Conservation (phyloP, 2,329 filamentous ascomycete genomes). For the Huntiella abstrusa region DNA sequence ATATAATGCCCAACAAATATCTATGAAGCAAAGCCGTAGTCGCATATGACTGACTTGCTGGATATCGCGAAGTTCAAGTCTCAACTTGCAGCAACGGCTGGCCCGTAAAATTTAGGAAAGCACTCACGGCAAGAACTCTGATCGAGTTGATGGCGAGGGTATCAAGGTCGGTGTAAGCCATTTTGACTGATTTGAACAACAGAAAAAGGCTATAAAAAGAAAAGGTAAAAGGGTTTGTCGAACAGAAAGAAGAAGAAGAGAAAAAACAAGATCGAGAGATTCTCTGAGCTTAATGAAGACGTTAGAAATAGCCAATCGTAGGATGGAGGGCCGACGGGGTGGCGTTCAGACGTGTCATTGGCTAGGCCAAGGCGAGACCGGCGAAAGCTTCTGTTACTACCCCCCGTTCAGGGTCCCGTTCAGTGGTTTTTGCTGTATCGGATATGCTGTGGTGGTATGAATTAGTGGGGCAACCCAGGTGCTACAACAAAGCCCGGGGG, state of each 20-base stretch:
- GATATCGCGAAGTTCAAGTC: no score
- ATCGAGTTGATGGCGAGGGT: constrained; percentile 95
- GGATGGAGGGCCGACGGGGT: constrained; percentile 1
- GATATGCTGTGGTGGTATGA: no score
- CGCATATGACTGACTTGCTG: no score
- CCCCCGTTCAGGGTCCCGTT: no score
- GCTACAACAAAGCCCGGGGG: neutral
- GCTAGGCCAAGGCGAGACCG: constrained; percentile 12
- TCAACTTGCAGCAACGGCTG: no score
- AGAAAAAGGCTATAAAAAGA: constrained; percentile 12
- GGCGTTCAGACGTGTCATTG: neutral
- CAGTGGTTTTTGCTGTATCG: no score
- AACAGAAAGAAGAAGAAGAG: constrained; percentile 10
- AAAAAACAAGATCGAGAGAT: constrained; percentile 1
- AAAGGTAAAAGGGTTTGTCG: constrained; percentile 12
- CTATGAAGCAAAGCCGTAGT: no score
- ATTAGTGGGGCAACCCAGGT: no score
- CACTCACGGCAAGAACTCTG: constrained; percentile 79
- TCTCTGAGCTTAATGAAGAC: neutral
- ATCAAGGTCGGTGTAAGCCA: constrained; percentile 80
- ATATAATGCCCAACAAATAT: no score
- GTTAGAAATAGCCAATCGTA: constrained; percentile 11
- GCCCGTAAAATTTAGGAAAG: constrained; percentile 13
- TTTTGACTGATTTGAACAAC: constrained; percentile 29
- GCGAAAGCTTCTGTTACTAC: neutral